Conservation (phyloP, 495 filamentous ascomycete species). For the Evernia prunastri region DNA sequence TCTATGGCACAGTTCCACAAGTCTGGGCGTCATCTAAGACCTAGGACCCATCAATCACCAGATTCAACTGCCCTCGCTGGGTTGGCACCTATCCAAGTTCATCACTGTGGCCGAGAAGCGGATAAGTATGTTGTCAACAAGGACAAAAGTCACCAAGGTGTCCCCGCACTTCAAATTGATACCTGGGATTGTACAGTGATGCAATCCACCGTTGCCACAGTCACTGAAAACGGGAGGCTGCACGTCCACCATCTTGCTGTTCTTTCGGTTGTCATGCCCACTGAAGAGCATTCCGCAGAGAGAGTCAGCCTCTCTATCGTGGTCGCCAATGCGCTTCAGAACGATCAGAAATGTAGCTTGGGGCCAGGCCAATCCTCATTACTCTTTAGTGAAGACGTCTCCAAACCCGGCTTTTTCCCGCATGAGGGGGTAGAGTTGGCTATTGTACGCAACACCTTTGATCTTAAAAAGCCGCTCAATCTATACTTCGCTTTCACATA, state of each 20-base stretch:
- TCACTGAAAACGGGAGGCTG: constrained; percentile 2
- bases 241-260: constrained; percentile 15
- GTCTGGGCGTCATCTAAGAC: background rate
- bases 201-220: constrained; percentile 5
- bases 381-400: constrained; percentile 4
- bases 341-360: background rate
- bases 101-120: background rate
- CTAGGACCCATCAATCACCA: background rate
- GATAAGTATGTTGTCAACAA: background rate
- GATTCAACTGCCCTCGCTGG: background rate
- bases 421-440: constrained; percentile 10
- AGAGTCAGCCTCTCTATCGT: constrained; percentile 14
- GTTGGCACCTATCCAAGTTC: background rate
- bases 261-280: constrained; percentile 9
- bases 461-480: constrained; percentile 9
- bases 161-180: background rate
- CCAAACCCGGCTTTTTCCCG: background rate
- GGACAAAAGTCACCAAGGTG: background rate
- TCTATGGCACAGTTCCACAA: background rate
- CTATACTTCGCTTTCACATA: constrained; percentile 12
- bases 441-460: constrained; percentile 17
- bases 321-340: constrained; percentile 12
- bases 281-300: background rate
- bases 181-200: constrained; percentile 13
- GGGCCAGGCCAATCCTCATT: constrained; percentile 12